phyloP scores from a whole-genome alignment of 768 basidiomycete genomes.

The Suillus placidus region DNA sequence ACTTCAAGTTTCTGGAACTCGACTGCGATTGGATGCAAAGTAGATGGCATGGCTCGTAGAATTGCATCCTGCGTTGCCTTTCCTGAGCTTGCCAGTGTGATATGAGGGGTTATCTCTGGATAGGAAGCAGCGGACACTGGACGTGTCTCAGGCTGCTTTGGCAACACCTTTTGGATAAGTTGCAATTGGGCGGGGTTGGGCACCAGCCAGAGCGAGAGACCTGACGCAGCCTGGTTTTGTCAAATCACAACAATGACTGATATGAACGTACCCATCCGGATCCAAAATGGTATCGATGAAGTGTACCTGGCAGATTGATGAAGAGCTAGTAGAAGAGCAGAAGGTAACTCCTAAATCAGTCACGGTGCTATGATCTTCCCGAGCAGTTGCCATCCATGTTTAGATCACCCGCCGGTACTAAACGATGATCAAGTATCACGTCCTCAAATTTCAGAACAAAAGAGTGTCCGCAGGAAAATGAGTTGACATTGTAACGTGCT shows the following conservation, averaged over 20 bases:
- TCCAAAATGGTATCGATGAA: not conserved
- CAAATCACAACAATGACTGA: not conserved
- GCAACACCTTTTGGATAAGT: conserved; percentile 53
- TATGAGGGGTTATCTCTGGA: conserved; percentile 66
- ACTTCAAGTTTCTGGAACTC: conserved; percentile 57
- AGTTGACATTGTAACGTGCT: not conserved
- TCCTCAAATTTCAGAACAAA: not conserved
- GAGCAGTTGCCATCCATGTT: not conserved
- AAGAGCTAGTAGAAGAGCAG: not conserved
- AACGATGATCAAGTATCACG: not conserved
- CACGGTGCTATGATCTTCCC: not conserved
- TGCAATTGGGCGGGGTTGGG: conserved; percentile 48
- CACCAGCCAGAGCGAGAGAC: conserved; percentile 72
- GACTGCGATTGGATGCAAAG: conserved; percentile 40
- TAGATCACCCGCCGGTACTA: not conserved
- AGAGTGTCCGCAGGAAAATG: conserved; percentile 4
- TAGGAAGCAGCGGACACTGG: conserved; percentile 45
- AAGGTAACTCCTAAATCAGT: not conserved
- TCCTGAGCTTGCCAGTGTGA: conserved; percentile 54
- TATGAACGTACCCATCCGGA: not conserved
- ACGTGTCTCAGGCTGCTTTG: conserved; percentile 22
- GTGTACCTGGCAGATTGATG: not conserved
- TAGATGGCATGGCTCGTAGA: conserved; percentile 42
- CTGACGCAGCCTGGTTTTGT: conserved; percentile 40
- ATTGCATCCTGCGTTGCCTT: conserved; percentile 23